Conservation (phyloP, 306 rosid species). For the Morella rubra region DNA sequence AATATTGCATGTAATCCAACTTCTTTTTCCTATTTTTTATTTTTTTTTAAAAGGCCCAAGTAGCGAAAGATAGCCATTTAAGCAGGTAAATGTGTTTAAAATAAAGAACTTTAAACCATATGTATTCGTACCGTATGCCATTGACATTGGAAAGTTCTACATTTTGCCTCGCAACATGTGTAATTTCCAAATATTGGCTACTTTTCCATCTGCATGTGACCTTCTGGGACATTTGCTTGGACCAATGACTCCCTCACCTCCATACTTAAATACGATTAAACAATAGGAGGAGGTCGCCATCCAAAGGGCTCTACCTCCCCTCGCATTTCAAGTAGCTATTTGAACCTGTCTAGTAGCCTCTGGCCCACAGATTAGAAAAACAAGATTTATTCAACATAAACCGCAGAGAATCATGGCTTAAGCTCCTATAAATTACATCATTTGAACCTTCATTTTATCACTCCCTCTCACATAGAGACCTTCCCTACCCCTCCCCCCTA, state of each 20-base stretch:
- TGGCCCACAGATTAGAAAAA: slow-evolving; percentile 3
- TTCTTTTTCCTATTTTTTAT: no score
- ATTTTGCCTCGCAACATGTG: slow-evolving; percentile 18
- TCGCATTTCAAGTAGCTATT: no score
- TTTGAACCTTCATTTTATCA: background rate
- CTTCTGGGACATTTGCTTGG: slow-evolving; percentile 4
- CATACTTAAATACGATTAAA: background rate
- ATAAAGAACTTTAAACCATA: background rate
- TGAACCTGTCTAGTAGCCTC: background rate
- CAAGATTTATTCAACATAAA: slow-evolving; percentile 9
- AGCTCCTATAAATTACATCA: slow-evolving; percentile 38
- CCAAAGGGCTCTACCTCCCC: background rate
- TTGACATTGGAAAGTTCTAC: slow-evolving; percentile 40
- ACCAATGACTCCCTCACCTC: background rate
- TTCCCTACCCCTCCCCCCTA: background rate
- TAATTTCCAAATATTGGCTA: slow-evolving; percentile 19
- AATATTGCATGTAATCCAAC: no score
- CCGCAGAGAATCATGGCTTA: slow-evolving; percentile 31
- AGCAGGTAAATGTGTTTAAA: background rate
- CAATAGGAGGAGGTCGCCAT: background rate
- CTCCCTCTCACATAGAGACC: background rate
- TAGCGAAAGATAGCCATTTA: no score
- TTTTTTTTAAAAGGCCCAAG: no score
- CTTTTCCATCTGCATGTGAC: slow-evolving; percentile 24
- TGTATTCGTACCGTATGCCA: slow-evolving; percentile 10